These are phyloP conservation scores for Immersiella caudata DNA, from an alignment of 495 filamentous ascomycete genomes.

Conservation along the genomic window DNA sequence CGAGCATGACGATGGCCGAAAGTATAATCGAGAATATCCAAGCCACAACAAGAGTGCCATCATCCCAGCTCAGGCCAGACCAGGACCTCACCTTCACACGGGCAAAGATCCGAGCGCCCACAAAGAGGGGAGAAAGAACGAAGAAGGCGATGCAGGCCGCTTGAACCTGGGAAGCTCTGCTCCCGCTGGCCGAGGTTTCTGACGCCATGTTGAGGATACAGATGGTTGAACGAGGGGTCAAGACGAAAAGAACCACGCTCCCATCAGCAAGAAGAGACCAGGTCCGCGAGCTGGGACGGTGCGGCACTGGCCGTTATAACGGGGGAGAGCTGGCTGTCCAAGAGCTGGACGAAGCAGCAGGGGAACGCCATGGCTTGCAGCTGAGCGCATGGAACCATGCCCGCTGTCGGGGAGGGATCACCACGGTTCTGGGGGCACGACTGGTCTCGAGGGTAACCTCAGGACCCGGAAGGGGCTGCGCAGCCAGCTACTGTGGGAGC, in stretches of 20 bases:
- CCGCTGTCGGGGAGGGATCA: not conserved
- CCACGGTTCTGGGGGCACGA: not conserved
- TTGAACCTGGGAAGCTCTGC: constrained; percentile 21
- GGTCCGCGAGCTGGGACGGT: not conserved
- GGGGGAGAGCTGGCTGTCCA: not conserved
- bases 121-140: constrained; percentile 15
- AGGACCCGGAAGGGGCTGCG: constrained; percentile 2
- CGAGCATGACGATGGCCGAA: constrained; percentile 9
- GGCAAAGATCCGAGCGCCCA: constrained; percentile 5
- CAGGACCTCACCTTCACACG: constrained; percentile 20
- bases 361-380: not conserved
- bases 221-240: constrained; percentile 5
- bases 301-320: not conserved
- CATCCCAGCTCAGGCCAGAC: constrained; percentile 17
- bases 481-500: not conserved
- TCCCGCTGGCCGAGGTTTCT: constrained; percentile 9
- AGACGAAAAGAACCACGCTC: constrained; percentile 5
- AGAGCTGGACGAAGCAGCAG: not conserved
- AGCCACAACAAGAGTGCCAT: not conserved
- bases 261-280: not conserved
- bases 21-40: constrained; percentile 12
- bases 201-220: constrained; percentile 13
- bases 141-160: constrained; percentile 21
- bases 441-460: not conserved
- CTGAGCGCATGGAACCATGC: not conserved